phyloP scores from a whole-genome alignment of 2,329 filamentous ascomycete genomes.

The Hypomyces rosellus region DNA sequence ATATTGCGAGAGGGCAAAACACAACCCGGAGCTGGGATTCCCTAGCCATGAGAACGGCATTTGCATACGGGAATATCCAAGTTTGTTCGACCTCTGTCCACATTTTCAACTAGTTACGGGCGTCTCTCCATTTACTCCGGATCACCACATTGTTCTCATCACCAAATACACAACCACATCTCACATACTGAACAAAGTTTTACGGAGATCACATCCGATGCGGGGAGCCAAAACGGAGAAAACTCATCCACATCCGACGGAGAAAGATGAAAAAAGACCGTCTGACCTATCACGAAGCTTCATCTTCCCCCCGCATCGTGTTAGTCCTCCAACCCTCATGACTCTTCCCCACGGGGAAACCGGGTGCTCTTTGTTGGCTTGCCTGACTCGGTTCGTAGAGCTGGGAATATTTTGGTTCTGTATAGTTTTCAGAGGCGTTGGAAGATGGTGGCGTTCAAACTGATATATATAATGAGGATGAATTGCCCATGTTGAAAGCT shows the following conservation, averaged over 20 bases:
- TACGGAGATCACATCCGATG: slow-evolving; percentile 3
- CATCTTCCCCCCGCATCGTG: slow-evolving; percentile 3
- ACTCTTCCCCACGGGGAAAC: slow-evolving; percentile 2
- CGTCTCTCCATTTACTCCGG: no score
- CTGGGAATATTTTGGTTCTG: not conserved
- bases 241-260: slow-evolving; percentile 2
- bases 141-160: no score
- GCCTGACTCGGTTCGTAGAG: not conserved
- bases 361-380: not conserved
- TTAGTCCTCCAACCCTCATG: not conserved
- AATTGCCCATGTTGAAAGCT: not conserved
- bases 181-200: no score
- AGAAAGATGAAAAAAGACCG: slow-evolving; percentile 1
- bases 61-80: no score
- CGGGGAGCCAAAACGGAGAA: slow-evolving; percentile 7
- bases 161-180: no score
- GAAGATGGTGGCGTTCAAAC: no score
- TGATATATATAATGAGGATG: not conserved
- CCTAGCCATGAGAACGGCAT: no score
- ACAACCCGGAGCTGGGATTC: no score
- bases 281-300: slow-evolving; percentile 5
- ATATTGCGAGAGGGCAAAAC: not conserved
- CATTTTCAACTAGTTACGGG: no score
- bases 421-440: no score
- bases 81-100: no score